Conservation (phyloP, 257 asterid species). For the Buddleja alternifolia region DNA sequence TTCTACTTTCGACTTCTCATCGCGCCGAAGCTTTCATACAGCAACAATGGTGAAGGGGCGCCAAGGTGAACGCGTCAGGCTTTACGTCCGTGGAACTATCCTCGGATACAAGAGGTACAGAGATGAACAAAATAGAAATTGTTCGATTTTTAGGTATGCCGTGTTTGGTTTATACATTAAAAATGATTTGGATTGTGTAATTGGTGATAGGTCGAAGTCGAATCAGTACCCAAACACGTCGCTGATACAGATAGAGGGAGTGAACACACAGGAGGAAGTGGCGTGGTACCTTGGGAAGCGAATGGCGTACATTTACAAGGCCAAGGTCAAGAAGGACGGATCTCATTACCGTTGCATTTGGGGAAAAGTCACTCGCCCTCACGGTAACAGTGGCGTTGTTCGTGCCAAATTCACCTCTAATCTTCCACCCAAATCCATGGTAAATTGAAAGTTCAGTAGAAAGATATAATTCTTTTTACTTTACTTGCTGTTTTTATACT, state of each 20-base stretch:
- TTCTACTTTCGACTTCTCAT: neutral
- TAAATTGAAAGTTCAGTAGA: neutral
- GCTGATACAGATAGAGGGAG: constrained; percentile 85
- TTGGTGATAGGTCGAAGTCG: constrained; percentile 69
- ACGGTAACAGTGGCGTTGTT: constrained; percentile 87
- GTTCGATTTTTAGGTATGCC: neutral
- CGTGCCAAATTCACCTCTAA: constrained; percentile 81
- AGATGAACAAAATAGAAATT: neutral
- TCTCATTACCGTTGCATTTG: constrained; percentile 92
- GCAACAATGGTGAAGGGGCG: constrained; percentile 67
- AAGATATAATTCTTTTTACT: neutral
- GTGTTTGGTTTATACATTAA: neutral
- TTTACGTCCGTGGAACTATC: constrained; percentile 47
- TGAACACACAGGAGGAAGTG: constrained; percentile 90
- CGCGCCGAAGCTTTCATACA: constrained; percentile 7
- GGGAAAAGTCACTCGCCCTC: constrained; percentile 88
- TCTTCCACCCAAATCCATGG: constrained; percentile 81
- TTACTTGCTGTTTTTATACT: neutral
- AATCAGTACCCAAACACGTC: constrained; percentile 96
- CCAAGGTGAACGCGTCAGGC: constrained; percentile 76
- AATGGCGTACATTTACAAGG: constrained; percentile 90
- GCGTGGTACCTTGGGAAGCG: constrained; percentile 83
- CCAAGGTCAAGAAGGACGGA: constrained; percentile 80
- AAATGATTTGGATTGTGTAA: constrained; percentile 4
- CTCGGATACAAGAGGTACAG: constrained; percentile 80